Base-by-base conservation (phyloP, 768 basidiomycete genomes). In the Epithele typhae region DNA sequence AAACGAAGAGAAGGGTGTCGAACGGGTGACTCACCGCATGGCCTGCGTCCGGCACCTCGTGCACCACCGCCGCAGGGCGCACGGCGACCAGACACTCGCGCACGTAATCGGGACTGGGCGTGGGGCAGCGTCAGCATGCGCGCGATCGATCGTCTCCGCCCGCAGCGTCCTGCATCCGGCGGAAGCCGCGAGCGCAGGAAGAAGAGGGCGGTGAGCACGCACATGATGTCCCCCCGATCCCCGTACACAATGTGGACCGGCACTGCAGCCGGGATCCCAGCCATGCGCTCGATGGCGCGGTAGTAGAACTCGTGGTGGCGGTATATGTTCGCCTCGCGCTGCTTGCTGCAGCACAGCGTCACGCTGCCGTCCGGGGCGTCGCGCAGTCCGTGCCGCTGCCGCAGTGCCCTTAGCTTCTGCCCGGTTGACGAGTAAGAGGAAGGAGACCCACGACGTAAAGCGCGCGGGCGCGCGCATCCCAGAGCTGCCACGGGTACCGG, bases 401-500 rank as follows among this genome's bases (percentile, higher is more conserved):
- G 22, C 8, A 5, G 1, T 5, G 25, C 11, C 12, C 19, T 11
- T 5, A 25, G 25, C n/a, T n/a, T n/a, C n/a, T n/a, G n/a, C n/a
- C n/a, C 34, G 43, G 35, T 43, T 41, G 47, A 48, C 41, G 41
- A 48, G 24, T 15, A 41, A 40, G 35, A 34, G 25, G 30, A 48
- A 48, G 21, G 36, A 43, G n/a, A 48, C 40, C 47, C 47, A 48
- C 40, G 43, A 48, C 1, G 37, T 36, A 22, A 36, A 43, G 27
- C 47, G 40, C 27, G 42, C 43, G 24, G 39, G 41, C 9, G 25
- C 17, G 32, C 32, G 17, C 12, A 15, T 24, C 25, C 9, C 15
- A 9, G 34, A 52, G 52, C 33, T 59, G 68, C 75, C 76, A 79
- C 1, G 76, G 76, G 35, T 64, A 53, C 10, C 72, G 65, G 36